Base-by-base conservation (phyloP, 2,329 filamentous ascomycete genomes). In the Ceratocystis alfenasii region DNA sequence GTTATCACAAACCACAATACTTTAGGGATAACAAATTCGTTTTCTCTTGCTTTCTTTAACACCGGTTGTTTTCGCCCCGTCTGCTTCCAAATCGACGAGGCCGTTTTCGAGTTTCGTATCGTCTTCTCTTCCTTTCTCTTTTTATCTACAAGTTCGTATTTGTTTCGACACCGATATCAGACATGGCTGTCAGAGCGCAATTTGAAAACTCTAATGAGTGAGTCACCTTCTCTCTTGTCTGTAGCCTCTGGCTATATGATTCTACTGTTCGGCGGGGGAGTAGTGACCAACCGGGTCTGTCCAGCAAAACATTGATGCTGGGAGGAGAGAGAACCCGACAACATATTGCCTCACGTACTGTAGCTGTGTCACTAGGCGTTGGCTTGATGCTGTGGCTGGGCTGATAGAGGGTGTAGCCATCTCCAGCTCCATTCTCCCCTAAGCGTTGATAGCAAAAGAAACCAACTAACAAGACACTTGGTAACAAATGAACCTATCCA, bases 151-250 rank as follows among this genome's bases (percentile, higher is more conserved):
- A 22, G 33, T 10, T 41, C 30, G 48, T 10, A 25, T 55, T 30
- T 61, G 36, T 25, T 44, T 67, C 55, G 17, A 30, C 30, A 28
- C 28, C 12, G 15, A 33, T 57, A 45, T 50, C 60, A 72, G 79
- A 72, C 73, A 87, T 87, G 85, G 83, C 85, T 73, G 83, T 87
- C 67, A 83, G 85, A 74, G 84, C 85, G 71, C 84, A 90, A 75
- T 94, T 94, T 75, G 89, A 94, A 78, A 93, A 92, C 80, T 93
- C 88, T 73, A 93, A 93, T 79, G 89, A 94, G 89, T 93, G 80
- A 74, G 86, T 79, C 61, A 28, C 7, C 53, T 33, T 55, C 4
- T 28, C 46, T 12, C 3, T 60, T 28, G 1, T 15, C 20, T 5
- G 48, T 5, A 20, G 25, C 44, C n/a, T 22, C 45, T 15, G 8